These are phyloP conservation scores for Globomyces sp. DNA, from an alignment of 371 early-diverging fungal species.

Conservation along the genomic window DNA sequence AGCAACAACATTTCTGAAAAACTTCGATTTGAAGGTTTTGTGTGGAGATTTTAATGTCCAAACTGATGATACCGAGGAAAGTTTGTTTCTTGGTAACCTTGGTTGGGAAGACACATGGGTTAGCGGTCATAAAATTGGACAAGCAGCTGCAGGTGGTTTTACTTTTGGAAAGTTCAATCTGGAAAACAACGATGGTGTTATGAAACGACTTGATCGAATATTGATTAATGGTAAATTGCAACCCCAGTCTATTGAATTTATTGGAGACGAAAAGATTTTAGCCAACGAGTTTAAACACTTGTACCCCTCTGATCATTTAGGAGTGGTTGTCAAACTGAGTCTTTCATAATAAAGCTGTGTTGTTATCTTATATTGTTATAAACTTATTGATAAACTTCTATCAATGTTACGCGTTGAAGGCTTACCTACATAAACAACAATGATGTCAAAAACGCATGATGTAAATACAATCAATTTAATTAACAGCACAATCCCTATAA, in stretches of 20 bases:
- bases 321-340: background rate
- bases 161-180: conserved; percentile 1
- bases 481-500: no score
- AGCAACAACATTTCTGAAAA: background rate
- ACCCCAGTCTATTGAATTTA: conserved; percentile 2
- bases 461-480: no score
- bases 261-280: background rate
- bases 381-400: no score
- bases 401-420: no score
- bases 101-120: conserved; percentile 1
- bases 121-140: background rate
- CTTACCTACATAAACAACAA: no score
- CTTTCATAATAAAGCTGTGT: no score
- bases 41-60: conserved; percentile 12
- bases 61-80: background rate
- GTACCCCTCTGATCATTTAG: conserved; percentile 5
- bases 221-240: background rate
- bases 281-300: background rate
- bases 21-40: background rate
- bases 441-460: no score
- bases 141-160: background rate
- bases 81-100: background rate
- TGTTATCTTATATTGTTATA: no score
- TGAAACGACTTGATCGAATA: background rate
- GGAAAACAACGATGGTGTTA: background rate